phyloP scores from a whole-genome alignment of 305 asterid genomes.

The Caryopteris hybrid region DNA sequence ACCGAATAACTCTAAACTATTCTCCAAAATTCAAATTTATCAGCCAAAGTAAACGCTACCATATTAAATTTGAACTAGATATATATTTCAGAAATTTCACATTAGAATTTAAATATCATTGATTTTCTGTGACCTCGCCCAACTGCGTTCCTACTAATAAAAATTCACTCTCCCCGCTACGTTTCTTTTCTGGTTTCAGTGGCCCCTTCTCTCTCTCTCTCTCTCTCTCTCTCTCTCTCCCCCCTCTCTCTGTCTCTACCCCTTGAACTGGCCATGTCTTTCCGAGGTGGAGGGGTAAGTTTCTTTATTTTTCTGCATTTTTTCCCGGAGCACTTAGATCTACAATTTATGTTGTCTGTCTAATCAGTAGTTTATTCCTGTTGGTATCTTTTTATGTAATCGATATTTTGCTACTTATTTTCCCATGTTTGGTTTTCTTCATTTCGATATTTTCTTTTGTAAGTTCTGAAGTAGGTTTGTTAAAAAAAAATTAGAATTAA shows the following conservation, averaged over 20 bases:
- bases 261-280: slow-evolving; percentile 28
- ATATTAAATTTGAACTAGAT: no score
- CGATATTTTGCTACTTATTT: background rate
- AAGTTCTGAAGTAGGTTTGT: background rate
- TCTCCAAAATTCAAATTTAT: no score
- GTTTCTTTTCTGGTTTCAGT: background rate
- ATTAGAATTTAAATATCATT: no score
- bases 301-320: background rate
- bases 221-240: background rate
- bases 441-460: background rate
- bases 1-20: no score
- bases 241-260: background rate
- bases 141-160: no score
- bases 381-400: background rate
- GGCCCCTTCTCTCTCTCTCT: slow-evolving; percentile 7
- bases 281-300: slow-evolving; percentile 37
- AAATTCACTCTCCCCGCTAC: background rate
- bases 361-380: slow-evolving; percentile 4
- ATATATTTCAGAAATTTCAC: no score
- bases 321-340: slow-evolving; percentile 2
- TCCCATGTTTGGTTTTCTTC: background rate
- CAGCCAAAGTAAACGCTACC: no score
- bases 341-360: background rate
- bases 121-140: no score
- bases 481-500: background rate